Conservation (phyloP, 495 filamentous ascomycete genomes). For the Xylaria palmicola region DNA sequence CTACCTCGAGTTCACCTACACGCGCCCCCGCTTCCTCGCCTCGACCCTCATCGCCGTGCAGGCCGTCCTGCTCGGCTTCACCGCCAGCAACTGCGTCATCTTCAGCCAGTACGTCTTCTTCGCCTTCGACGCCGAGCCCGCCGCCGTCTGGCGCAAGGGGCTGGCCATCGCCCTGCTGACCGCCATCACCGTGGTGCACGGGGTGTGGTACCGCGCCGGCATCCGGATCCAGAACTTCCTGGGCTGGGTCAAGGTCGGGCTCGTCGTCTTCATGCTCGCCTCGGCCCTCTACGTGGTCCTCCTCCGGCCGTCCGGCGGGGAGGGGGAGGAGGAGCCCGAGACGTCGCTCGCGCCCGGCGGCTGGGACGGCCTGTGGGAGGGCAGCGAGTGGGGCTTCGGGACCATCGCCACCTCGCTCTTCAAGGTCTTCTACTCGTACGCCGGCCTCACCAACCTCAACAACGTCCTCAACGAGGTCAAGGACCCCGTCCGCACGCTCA, state of each 20-base stretch:
- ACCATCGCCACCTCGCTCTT: conserved; percentile 63
- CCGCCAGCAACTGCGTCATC: conserved; percentile 66
- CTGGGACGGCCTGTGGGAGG: conserved; percentile 50
- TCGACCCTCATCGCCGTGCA: conserved; percentile 67
- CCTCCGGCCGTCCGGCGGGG: conserved; percentile 25
- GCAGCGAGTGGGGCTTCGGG: conserved; percentile 55
- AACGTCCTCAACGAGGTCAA: conserved; percentile 78
- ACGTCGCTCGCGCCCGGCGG: conserved; percentile 7
- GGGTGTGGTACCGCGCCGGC: conserved; percentile 59
- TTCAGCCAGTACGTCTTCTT: conserved; percentile 70
- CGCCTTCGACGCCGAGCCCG: conserved; percentile 52
- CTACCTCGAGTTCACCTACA: conserved; percentile 75
- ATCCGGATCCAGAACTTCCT: conserved; percentile 65
- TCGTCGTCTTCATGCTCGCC: conserved; percentile 66
- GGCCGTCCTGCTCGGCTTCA: conserved; percentile 68
- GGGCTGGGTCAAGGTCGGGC: conserved; percentile 62
- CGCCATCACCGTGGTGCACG: conserved; percentile 60
- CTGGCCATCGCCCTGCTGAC: conserved; percentile 64
- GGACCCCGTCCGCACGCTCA: conserved; percentile 65
- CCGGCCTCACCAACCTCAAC: conserved; percentile 66
- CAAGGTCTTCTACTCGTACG: conserved; percentile 73
- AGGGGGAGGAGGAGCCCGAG: conserved; percentile 15
- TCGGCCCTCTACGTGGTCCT: conserved; percentile 55
- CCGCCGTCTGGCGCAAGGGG: conserved; percentile 53
- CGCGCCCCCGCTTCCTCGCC: conserved; percentile 64